Evolutionary conservation across 306 rosid genomes (phyloP), one percentile per base, ranked within the genome.

Genomic region (Pyrus bretschneideri): DNA sequence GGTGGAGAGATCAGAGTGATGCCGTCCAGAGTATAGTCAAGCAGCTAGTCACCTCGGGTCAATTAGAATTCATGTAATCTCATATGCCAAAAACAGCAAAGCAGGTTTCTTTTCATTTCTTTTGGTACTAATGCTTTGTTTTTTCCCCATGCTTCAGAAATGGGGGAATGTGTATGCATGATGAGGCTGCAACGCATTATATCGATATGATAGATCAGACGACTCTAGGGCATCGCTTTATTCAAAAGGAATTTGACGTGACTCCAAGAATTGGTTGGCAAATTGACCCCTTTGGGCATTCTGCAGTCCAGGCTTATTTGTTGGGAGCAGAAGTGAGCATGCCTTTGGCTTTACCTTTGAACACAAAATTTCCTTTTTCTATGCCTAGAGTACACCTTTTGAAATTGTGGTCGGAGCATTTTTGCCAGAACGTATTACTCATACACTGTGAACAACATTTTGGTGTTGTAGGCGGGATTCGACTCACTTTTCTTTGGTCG

Each of bases 151-250:
- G 35, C 80, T 86, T 85, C 80, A 95, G 99, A 83, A 95, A 95
- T 83, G 99, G 99, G 61, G 99, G 97, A 23, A 86, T 83, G 92
- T 91, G 97, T 52, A 95, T 95, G 99, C 99, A 95, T 69, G 97
- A 95, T 73, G 99, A 95, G 82, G 99, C 97, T 29, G 30, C 96
- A 13, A 67, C 97, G 1, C 96, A 95, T 83, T 95, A 92, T 80
- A 86, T 95, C 76, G 97, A 95, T 83, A 92, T 92, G 82, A 82
- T 82, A 78, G 85, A 80, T 69, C 88, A 84, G 80, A 84, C 86
- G 38, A 87, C 86, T 63, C 82, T 85, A 11, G 85, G 85, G 61
- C 87, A 80, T 64, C 83, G 38, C 8, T 84, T 79, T 71, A 40
- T 84, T 27, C 80, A 78, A 78, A 55, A 38, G 71, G 83, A 87